Evolutionary conservation across 169 alveolate genomes (phyloP).

Genomic region (Eimeria nieschulzi): DNA sequence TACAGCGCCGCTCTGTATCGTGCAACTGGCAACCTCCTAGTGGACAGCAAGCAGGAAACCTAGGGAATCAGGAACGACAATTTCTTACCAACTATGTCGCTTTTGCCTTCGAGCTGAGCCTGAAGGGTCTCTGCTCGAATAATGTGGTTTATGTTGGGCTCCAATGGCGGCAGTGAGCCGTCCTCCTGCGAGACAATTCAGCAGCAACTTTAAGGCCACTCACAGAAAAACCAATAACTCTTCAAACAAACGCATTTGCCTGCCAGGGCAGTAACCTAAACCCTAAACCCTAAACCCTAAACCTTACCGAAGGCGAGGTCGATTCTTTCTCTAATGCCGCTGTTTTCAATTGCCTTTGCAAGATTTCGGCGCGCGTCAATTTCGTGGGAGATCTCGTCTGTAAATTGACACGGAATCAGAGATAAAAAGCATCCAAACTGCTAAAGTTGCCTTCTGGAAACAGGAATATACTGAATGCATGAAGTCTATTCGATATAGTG

Average conservation of each 20-base stretch:
- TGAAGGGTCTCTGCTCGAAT: constrained; percentile 52
- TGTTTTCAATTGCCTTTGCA: constrained; percentile 51
- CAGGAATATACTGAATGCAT: too few species aligned
- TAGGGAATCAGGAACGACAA: too few species aligned
- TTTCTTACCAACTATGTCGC: neutral
- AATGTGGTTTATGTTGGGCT: constrained; percentile 67
- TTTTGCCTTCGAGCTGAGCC: constrained; percentile 48
- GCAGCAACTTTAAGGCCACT: neutral
- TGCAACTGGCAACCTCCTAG: too few species aligned
- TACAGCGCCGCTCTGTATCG: too few species aligned
- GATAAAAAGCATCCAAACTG: too few species aligned
- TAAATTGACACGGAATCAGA: neutral
- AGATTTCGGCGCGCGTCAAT: constrained; percentile 67
- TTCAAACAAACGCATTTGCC: neutral
- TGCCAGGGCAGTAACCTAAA: neutral
- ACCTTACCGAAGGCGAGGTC: constrained; percentile 38
- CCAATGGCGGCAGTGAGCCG: constrained; percentile 9
- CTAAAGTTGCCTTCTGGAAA: too few species aligned
- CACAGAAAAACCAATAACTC: too few species aligned
- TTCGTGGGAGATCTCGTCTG: constrained; percentile 51
- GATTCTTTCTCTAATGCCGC: constrained; percentile 66
- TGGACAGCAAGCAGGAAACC: too few species aligned
- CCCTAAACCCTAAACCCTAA: too few species aligned
- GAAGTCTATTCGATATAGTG: too few species aligned
- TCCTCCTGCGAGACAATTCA: constrained; percentile 42